These are phyloP conservation scores for Aristolochia contorta DNA, from an alignment of 164 flowering plant genomes.

Conservation along the genomic window DNA sequence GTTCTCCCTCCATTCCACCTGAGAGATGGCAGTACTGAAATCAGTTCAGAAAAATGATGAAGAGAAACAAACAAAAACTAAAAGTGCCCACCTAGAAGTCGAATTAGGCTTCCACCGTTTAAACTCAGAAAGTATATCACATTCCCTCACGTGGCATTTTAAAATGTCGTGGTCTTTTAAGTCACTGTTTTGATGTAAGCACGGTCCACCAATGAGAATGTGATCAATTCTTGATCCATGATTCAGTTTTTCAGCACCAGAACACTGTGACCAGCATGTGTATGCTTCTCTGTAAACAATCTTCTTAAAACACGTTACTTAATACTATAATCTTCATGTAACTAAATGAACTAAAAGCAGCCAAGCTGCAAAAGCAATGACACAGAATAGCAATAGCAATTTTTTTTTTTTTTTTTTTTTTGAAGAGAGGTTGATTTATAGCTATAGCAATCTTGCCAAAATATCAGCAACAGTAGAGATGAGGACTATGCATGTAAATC, in stretches of 20 bases:
- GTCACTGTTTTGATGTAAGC: constrained; percentile 53
- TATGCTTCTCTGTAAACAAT: constrained; percentile 61
- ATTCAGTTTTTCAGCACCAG: constrained; percentile 89
- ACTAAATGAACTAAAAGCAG: no score
- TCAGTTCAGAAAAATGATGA: constrained; percentile 1
- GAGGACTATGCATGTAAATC: no score
- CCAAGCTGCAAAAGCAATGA: no score
- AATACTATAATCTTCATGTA: not conserved
- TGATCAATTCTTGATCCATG: constrained; percentile 93
- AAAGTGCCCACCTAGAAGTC: constrained; percentile 42
- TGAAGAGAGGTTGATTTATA: no score
- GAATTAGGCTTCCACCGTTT: constrained; percentile 79
- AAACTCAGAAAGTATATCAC: constrained; percentile 77
- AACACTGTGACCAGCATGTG: constrained; percentile 82
- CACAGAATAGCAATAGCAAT: no score
- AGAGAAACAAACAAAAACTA: not conserved
- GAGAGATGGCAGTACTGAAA: constrained; percentile 10
- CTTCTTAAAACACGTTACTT: not conserved
- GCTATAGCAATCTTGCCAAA: no score
- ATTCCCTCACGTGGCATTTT: constrained; percentile 72
- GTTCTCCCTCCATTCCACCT: constrained; percentile 82
- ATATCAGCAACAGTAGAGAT: no score
- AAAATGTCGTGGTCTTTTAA: constrained; percentile 42
- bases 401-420: no score
- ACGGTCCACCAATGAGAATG: constrained; percentile 67